Evolutionary conservation across 2,329 filamentous ascomycete genomes (phyloP), one percentile per base, ranked within the genome.

Genomic region (Beauveria rudraprayagi): DNA sequence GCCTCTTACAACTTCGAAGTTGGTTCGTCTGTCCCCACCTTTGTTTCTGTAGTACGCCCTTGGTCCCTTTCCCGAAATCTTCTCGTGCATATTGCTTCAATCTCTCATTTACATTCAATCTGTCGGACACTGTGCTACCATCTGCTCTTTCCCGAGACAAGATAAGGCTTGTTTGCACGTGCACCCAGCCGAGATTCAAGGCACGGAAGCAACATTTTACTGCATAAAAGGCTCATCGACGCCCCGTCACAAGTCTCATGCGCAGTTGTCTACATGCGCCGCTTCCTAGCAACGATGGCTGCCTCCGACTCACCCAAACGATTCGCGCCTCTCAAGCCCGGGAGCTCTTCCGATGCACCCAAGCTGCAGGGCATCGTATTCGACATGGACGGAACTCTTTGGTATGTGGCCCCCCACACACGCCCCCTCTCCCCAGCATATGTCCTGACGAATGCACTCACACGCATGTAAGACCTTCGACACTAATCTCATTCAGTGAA

Each of bases 311-410:
- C 48, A 3, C 72, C 73, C 28, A 77, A 76, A 65, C 78, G 77
- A 37, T 88, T 88, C 67, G 81, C 83, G 48, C 84, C 85, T 11
- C 71, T 88, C 54, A 77, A 75, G 62, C 68, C 72, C 22, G 73
- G 72, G 7, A 66, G 68, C 10, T 58, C 71, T 3, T 66, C 68
- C 26, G 69, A 70, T 9, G 70, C 73, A 24, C 81, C 81, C 2
- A 76, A 70, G 61, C 73, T 89, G 30, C 78, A 78, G 63, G 86
- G 86, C 3, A 75, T 88, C 1, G 80, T 97, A 16, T 97, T 97
- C 75, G 93, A 99, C 76, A 90, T 99, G 65, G 93, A 99, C 73
- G 93, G 93, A 3, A 99, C 93, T 26, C 76, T 97, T 63, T 97
- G 89, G 92, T 95, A 40, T 61, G 59, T 54, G 56, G 56, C 17